Conservation (phyloP, 225 moss, liverwort and hornwort genomes). For the Anthoceros angustus region DNA sequence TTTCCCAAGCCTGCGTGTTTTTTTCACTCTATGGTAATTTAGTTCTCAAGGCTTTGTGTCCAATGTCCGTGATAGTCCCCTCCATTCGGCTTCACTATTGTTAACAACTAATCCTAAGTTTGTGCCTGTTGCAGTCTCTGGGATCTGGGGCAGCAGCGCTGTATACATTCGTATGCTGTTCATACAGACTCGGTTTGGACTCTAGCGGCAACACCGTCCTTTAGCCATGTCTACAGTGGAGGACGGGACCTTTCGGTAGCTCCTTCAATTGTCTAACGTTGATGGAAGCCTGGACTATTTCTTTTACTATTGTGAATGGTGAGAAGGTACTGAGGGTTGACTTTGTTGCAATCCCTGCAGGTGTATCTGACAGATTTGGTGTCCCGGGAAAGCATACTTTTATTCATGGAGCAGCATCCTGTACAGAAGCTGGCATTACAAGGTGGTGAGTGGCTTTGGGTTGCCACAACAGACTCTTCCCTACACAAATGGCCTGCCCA, state of each 20-base stretch:
- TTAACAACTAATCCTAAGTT: not conserved
- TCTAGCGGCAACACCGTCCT: constrained; percentile 66
- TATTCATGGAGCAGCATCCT: constrained; percentile 65
- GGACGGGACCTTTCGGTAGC: constrained; percentile 68
- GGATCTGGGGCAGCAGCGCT: constrained; percentile 91
- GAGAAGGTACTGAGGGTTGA: not conserved
- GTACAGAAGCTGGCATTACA: constrained; percentile 56
- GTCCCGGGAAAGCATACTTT: constrained; percentile 65
- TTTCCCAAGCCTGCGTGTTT: not conserved
- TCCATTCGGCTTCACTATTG: not conserved
- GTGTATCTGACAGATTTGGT: constrained; percentile 70
- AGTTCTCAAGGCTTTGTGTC: not conserved
- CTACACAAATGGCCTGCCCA: constrained; percentile 70
- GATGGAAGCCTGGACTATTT: not conserved
- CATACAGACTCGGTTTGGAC: constrained; percentile 96
- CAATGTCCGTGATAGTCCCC: not conserved
- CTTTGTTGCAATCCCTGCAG: constrained; percentile 15
- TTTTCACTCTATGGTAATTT: not conserved
- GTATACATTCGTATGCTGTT: constrained; percentile 88
- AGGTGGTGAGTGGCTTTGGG: constrained; percentile 84
- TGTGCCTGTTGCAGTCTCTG: constrained; percentile 45
- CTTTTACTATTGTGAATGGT: not conserved
- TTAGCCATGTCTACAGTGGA: constrained; percentile 76
- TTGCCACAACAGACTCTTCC: constrained; percentile 73
- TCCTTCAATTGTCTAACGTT: not conserved